phyloP scores from a whole-genome alignment of 2,329 filamentous ascomycete species.

The Arthroderma uncinatum region DNA sequence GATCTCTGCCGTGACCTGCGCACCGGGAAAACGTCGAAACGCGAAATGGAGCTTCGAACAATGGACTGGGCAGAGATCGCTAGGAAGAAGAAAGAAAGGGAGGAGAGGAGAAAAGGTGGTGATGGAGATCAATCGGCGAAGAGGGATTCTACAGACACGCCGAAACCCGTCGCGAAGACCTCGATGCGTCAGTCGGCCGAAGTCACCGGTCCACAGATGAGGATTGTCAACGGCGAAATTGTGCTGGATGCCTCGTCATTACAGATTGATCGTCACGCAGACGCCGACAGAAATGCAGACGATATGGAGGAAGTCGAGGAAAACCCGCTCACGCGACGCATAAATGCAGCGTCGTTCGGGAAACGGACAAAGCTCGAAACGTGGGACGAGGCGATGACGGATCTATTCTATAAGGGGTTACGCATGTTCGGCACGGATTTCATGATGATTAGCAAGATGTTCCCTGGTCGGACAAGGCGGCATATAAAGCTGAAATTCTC shows the following conservation, averaged over 20 bases:
- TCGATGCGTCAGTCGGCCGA: constrained; percentile 1
- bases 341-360: constrained; percentile 38
- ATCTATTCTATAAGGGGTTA: constrained; percentile 52
- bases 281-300: constrained; percentile 39
- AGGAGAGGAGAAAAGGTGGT: constrained; percentile 20
- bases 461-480: constrained; percentile 47
- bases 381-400: constrained; percentile 49
- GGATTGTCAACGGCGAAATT: constrained; percentile 48
- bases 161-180: neutral
- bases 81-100: constrained; percentile 30
- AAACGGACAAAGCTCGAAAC: constrained; percentile 42
- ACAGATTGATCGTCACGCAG: constrained; percentile 45
- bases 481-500: constrained; percentile 55
- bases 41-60: constrained; percentile 46
- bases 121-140: neutral
- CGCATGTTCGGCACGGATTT: constrained; percentile 56
- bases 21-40: constrained; percentile 46
- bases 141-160: neutral
- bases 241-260: constrained; percentile 43
- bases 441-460: constrained; percentile 52
- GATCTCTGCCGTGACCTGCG: constrained; percentile 44
- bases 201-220: constrained; percentile 38
- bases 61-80: constrained; percentile 47
- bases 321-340: constrained; percentile 36
- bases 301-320: constrained; percentile 37